Evolutionary conservation across 1,284 basidiomycete genomes (phyloP), one percentile per base, ranked within the genome.

Genomic region (Phellopilus nigrolimitatus): DNA sequence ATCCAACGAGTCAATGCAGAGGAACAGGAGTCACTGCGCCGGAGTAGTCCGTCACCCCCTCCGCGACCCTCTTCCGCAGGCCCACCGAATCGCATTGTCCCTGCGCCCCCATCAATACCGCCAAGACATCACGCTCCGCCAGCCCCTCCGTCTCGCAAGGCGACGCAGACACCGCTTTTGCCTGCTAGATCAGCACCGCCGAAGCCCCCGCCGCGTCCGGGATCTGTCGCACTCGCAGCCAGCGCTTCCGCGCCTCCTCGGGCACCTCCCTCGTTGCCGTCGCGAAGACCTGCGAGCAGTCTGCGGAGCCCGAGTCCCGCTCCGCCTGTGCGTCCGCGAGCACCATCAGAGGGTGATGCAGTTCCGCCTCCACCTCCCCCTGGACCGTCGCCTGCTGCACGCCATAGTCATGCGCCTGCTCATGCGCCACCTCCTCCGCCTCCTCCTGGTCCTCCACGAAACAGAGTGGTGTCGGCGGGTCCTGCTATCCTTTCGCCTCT

Each of bases 241-340:
- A 52, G 51, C 13, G 27, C 47, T 3, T 53, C 56, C 3, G 51
- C 51, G 4, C 61, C 65, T 30, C 51, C 59, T 13, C 61, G 70
- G 46, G 51, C 31, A 8, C 60, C 53, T 9, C 71, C 66, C 28
- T 60, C 56, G 22, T 63, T 62, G 21, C 70, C 68, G 21, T 49
- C 51, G 25, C 60, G 67, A 17, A 68, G 60, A 44, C 53, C 56
- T 43, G 25, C 61, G 47, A 50, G 65, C 59, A 57, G 63, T 19
- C 66, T 68, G 2, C 68, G 73, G 43, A 63, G 76, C 22, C 61
- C 66, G 40, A 68, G 70, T 41, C 62, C 69, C 15, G 56, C 64
- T 4, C 67, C 49, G 19, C 51, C 51, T 22, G 30, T 53, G n/a
- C 45, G 57, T 13, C 39, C 45, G 13, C 53, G 59, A 7, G 55